A percentile compares a stretch with the other conserved stretches of the same genome.
Conservation (phyloP, 2,329 filamentous ascomycete species). For the Purpureocillium takamizusanense region DNA sequence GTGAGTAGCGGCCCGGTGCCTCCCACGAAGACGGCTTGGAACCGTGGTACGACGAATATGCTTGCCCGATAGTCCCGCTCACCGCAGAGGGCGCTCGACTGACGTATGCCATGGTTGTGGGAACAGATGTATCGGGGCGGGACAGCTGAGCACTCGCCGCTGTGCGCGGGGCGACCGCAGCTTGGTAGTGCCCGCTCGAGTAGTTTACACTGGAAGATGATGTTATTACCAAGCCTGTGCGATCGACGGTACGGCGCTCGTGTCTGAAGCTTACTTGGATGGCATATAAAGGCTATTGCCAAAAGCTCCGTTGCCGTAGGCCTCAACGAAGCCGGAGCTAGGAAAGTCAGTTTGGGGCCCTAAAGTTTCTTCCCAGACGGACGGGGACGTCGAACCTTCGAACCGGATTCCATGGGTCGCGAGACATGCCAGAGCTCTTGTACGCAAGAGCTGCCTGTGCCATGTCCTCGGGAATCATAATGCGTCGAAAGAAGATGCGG, state of each 20-base stretch:
- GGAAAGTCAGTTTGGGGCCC: constrained; percentile 5
- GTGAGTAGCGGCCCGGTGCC: constrained; percentile 41
- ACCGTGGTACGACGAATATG: constrained; percentile 29
- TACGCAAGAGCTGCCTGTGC: constrained; percentile 39
- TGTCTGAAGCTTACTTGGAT: constrained; percentile 24
- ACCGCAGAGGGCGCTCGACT: constrained; percentile 31
- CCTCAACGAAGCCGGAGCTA: constrained; percentile 20
- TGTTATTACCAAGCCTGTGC: constrained; percentile 19
- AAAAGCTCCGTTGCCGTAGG: constrained; percentile 21
- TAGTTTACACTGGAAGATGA: constrained; percentile 33
- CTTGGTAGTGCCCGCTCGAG: constrained; percentile 22
- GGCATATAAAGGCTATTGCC: constrained; percentile 26
- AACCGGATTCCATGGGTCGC: constrained; percentile 39
- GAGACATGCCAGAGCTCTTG: constrained; percentile 34
- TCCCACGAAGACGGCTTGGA: constrained; percentile 22
- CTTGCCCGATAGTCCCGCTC: constrained; percentile 18
- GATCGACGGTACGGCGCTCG: too few relatives aligned
- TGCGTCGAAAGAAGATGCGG: constrained; percentile 5
- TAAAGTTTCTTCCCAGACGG: not conserved
- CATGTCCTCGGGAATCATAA: constrained; percentile 32
- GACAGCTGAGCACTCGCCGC: constrained; percentile 24
- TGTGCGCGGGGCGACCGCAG: constrained; percentile 3
- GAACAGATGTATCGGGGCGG: constrained; percentile 29
- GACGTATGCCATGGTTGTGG: constrained; percentile 29
- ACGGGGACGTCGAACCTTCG: constrained; percentile 37